phyloP scores from a whole-genome alignment of 805 yeast genomes.

The Komagataella phaffii region DNA sequence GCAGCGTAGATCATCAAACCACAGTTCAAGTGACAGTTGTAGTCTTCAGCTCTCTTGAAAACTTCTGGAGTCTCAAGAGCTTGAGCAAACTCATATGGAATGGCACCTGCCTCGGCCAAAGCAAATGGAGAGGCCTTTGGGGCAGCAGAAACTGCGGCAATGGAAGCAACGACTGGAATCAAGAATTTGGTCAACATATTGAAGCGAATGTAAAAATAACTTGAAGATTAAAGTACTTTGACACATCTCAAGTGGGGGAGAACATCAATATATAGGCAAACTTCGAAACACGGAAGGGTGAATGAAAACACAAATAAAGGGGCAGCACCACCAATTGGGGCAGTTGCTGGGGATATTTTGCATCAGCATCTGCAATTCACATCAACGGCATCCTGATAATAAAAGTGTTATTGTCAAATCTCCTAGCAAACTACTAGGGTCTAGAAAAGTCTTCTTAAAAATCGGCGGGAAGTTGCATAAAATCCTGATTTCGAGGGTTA shows the following conservation, averaged over 20 bases:
- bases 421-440: background rate
- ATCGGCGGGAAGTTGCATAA: background rate
- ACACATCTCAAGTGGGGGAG: background rate
- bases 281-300: background rate
- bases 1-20: conserved; percentile 19
- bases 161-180: conserved; percentile 11
- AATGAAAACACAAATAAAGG: background rate
- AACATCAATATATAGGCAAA: background rate
- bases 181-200: background rate
- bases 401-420: background rate
- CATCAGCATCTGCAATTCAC: background rate
- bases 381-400: background rate
- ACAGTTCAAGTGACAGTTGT: conserved; percentile 20
- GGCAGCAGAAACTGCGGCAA: conserved; percentile 12
- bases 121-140: conserved; percentile 17
- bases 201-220: background rate
- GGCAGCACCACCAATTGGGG: background rate
- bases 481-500: background rate
- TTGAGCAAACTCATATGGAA: conserved; percentile 16
- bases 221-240: background rate
- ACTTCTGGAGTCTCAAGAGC: conserved; percentile 16
- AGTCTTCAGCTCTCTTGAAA: conserved; percentile 13
- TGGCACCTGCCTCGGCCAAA: background rate
- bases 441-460: background rate
- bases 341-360: background rate